phyloP scores from a whole-genome alignment of 129 eudicot species.

The Artemisia annua region DNA sequence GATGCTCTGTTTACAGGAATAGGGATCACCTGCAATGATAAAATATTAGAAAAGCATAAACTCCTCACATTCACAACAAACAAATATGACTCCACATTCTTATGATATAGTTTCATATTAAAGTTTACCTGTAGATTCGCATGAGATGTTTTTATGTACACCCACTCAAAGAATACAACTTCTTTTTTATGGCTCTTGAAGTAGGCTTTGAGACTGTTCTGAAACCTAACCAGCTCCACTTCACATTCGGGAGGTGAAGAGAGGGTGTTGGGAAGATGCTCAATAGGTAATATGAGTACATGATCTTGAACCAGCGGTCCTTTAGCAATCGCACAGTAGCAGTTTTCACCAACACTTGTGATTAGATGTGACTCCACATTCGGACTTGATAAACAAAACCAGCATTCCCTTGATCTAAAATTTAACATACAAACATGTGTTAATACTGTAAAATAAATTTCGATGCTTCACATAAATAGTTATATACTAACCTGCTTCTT shows the following conservation, averaged over 20 bases:
- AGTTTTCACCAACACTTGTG: constrained; percentile 73
- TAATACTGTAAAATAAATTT: neutral
- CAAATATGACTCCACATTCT: too few species aligned
- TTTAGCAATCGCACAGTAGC: constrained; percentile 87
- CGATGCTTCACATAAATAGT: neutral
- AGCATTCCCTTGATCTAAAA: constrained; percentile 87
- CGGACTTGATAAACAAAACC: constrained; percentile 99
- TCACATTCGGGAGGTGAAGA: constrained; percentile 72
- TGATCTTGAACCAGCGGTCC: constrained; percentile 90
- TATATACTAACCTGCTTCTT: constrained; percentile 60
- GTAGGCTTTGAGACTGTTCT: constrained; percentile 66
- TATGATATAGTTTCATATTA: neutral
- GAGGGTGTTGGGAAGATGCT: constrained; percentile 78
- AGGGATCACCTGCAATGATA: constrained; percentile 67
- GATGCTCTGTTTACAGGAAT: constrained; percentile 77
- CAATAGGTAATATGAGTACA: constrained; percentile 81
- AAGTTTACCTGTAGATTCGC: constrained; percentile 84
- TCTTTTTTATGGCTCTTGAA: constrained; percentile 68
- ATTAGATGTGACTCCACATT: constrained; percentile 90
- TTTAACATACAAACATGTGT: neutral
- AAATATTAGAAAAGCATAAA: neutral
- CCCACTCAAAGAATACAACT: constrained; percentile 87
- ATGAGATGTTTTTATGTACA: constrained; percentile 70
- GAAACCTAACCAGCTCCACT: constrained; percentile 58
- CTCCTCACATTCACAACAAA: neutral